Percentiles rank a stretch among this genome's conserved stretches.
Evolutionary conservation across 768 basidiomycete species (phyloP).

Genomic region (Mrakia hoshinonis): DNA sequence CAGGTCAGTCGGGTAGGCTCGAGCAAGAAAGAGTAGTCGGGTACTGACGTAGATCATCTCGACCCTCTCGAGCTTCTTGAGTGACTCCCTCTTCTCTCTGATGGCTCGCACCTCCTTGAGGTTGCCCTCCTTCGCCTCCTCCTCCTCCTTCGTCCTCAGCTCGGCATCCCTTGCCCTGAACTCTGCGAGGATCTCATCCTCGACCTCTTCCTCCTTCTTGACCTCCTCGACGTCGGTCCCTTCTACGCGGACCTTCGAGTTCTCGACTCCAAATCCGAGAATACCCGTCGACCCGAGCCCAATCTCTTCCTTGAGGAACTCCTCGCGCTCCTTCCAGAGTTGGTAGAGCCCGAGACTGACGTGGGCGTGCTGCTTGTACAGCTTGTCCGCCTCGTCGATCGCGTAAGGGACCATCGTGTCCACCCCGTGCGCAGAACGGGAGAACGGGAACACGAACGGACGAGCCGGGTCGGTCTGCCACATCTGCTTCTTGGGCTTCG

Average conservation of each 20-base stretch:
- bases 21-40: neutral
- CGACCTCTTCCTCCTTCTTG: constrained; percentile 37
- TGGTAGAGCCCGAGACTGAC: constrained; percentile 79
- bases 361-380: constrained; percentile 85
- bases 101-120: constrained; percentile 32
- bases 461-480: constrained; percentile 93
- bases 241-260: constrained; percentile 6
- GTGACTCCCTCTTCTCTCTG: constrained; percentile 42
- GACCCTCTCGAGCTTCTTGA: constrained; percentile 77
- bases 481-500: constrained; percentile 95
- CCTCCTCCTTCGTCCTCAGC: constrained; percentile 33
- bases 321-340: constrained; percentile 91
- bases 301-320: constrained; percentile 87
- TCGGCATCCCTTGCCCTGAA: constrained; percentile 43
- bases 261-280: constrained; percentile 35
- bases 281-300: constrained; percentile 55
- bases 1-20: neutral
- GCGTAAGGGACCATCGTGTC: constrained; percentile 80
- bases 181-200: constrained; percentile 45
- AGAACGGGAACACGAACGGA: constrained; percentile 94
- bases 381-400: constrained; percentile 85
- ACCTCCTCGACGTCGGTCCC: constrained; percentile 31
- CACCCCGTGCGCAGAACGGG: constrained; percentile 49
- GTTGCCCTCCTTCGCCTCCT: constrained; percentile 19
- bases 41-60: constrained; percentile 82